Evolutionary conservation across 805 yeast genomes (phyloP).

Genomic region (Yamadazyma sp.): DNA sequence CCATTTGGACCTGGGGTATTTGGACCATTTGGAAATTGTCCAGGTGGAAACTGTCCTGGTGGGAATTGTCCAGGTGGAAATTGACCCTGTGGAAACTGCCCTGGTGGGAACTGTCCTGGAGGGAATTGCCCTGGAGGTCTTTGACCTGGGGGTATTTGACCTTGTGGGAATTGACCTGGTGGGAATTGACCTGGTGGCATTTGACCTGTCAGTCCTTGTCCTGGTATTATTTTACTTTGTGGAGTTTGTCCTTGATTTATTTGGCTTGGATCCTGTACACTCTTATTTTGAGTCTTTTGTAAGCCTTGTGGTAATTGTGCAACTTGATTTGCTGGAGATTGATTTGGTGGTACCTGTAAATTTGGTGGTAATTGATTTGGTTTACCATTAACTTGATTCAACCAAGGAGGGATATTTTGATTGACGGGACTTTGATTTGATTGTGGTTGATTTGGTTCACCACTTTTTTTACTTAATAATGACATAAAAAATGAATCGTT

Average conservation of each 20-base stretch:
- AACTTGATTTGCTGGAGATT: too few relatives aligned
- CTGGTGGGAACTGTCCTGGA: too few relatives aligned
- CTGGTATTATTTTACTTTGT: conserved; percentile 11
- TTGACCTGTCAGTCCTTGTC: neutral
- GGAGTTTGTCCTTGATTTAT: conserved; percentile 8
- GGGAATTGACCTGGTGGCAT: conserved; percentile 14
- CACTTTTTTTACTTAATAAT: conserved; percentile 26
- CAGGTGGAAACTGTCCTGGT: conserved; percentile 21
- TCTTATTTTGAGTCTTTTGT: too few relatives aligned
- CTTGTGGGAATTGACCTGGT: neutral
- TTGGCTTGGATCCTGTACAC: too few relatives aligned
- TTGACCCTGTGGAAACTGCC: too few relatives aligned
- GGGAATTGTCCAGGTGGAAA: conserved; percentile 11
- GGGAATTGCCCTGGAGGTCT: neutral
- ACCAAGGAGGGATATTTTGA: too few relatives aligned
- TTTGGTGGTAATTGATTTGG: conserved; percentile 2
- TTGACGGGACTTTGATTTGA: neutral
- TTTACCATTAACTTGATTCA: conserved; percentile 6
- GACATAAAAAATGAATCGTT: conserved; percentile 49
- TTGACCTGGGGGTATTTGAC: neutral
- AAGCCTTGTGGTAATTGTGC: too few relatives aligned
- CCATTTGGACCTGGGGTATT: conserved; percentile 6
- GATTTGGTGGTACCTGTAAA: conserved; percentile 6
- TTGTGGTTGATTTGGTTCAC: neutral
- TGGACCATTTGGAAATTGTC: conserved; percentile 4